phyloP scores from a whole-genome alignment of 148 eudicot species.

The Rhododendron ferrugineum region DNA sequence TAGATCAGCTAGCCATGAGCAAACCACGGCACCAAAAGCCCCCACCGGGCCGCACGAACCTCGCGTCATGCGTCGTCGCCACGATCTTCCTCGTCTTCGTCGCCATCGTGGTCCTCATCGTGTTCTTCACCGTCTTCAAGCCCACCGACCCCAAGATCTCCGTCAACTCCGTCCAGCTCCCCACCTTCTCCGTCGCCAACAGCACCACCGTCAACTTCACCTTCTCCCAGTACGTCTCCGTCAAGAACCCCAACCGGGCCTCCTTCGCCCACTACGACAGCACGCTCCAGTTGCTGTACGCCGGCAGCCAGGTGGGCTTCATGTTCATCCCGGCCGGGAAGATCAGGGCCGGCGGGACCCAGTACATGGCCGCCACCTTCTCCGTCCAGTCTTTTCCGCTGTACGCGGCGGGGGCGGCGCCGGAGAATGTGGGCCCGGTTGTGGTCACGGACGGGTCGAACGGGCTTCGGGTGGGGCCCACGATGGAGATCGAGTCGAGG shows the following conservation, averaged over 20 bases:
- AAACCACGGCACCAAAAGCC: constrained; percentile 23
- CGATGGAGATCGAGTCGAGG: constrained; percentile 48
- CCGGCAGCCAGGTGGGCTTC: constrained; percentile 53
- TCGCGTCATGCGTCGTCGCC: constrained; percentile 73
- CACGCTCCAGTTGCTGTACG: constrained; percentile 61
- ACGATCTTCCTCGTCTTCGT: constrained; percentile 63
- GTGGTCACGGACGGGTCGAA: constrained; percentile 32
- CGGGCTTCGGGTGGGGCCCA: constrained; percentile 27
- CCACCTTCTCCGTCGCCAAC: constrained; percentile 56
- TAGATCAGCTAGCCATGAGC: constrained; percentile 3
- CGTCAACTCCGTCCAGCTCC: constrained; percentile 65
- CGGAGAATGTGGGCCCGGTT: constrained; percentile 23
- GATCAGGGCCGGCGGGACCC: constrained; percentile 46
- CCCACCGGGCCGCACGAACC: constrained; percentile 44
- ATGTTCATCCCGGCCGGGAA: constrained; percentile 82
- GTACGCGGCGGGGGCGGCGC: constrained; percentile 6
- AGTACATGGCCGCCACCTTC: constrained; percentile 64
- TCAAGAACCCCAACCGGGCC: constrained; percentile 67
- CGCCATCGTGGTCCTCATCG: constrained; percentile 40
- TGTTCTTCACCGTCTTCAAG: constrained; percentile 72
- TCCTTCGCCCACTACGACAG: constrained; percentile 76
- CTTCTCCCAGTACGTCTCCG: constrained; percentile 76
- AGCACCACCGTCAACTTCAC: constrained; percentile 68
- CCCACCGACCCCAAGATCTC: constrained; percentile 56
- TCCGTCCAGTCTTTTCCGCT: constrained; percentile 63